phyloP scores from a whole-genome alignment of 345 rosid genomes.

The Arabidopsis suecica region DNA sequence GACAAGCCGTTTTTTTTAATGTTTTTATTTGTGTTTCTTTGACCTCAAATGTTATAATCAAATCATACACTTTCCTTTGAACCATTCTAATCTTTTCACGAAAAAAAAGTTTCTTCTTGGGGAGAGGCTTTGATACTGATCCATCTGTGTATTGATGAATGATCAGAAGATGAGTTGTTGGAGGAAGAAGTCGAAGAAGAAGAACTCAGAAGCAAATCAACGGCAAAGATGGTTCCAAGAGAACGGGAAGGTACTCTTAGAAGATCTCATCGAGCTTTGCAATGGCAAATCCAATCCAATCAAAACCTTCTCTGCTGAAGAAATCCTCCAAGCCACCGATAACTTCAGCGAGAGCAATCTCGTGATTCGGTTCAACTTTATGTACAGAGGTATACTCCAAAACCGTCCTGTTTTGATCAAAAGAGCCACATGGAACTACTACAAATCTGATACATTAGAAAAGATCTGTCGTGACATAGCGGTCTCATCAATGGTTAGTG shows the following conservation, averaged over 20 bases:
- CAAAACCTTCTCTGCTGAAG: constrained; percentile 26
- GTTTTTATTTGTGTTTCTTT: neutral
- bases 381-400: constrained; percentile 39
- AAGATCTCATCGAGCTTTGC: constrained; percentile 42
- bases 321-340: constrained; percentile 38
- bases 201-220: constrained; percentile 29
- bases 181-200: constrained; percentile 34
- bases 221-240: constrained; percentile 29
- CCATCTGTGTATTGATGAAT: neutral
- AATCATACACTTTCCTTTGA: neutral
- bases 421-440: constrained; percentile 14
- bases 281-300: constrained; percentile 40
- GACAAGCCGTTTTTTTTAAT: too few relatives aligned
- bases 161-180: constrained; percentile 26
- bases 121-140: neutral
- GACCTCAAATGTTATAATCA: neutral
- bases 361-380: constrained; percentile 31
- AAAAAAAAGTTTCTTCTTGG: neutral
- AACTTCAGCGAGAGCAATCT: constrained; percentile 33
- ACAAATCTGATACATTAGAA: constrained; percentile 36
- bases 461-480: constrained; percentile 40
- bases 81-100: neutral
- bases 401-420: constrained; percentile 41
- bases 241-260: constrained; percentile 34
- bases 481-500: constrained; percentile 41